Evolutionary conservation across 2,329 filamentous ascomycete genomes (phyloP), one percentile per base, ranked within the genome.

Genomic region (Paecilomyces sp.): DNA sequence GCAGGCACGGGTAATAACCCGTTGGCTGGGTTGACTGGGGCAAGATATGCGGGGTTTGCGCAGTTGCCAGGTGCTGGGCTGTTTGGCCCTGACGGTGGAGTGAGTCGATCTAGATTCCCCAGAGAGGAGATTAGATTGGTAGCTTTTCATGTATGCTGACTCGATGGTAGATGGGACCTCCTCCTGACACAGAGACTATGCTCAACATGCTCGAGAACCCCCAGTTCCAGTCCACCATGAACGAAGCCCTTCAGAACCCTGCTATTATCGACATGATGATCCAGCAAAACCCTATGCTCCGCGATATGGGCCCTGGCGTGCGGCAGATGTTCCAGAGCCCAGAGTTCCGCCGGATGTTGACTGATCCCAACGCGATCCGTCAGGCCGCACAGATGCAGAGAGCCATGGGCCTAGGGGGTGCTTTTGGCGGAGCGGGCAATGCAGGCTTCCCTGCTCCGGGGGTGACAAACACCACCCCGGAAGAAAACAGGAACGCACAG

Each of bases 171-270:
- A 97, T 97, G 92, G 91, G 92, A 36, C 89, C 92, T 34, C 91
- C 91, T 34, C 91, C 85, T 71, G 85, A 86, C 71, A 85, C 91
- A 61, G 92, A 97, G 60, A 83, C 89, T 60, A 85, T 99, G 73
- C 84, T 91, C 59, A 84, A 87, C 64, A 89, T 97, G 85, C 87
- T 99, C 68, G 87, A 90, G 63, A 91, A 97, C 71, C 94, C 94
- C 24, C 88, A 91, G 70, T 88, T 96, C 59, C 86, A 90, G 64
- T 88, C 91, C 65, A 88, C 88, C 58, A 90, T 99, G 85, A 96
- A 94, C 75, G 93, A 97, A 76, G 91, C 92, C 36, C 88, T 99
- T 74, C 90, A 92, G 75, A 97, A 97, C 76, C 93, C 94, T n/a
- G 85, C 88, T 18, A 89, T 99, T 67, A 85, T 97, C 71, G 91